Base-by-base conservation (phyloP, 1,284 basidiomycete species). In the Macrocybe sp. region DNA sequence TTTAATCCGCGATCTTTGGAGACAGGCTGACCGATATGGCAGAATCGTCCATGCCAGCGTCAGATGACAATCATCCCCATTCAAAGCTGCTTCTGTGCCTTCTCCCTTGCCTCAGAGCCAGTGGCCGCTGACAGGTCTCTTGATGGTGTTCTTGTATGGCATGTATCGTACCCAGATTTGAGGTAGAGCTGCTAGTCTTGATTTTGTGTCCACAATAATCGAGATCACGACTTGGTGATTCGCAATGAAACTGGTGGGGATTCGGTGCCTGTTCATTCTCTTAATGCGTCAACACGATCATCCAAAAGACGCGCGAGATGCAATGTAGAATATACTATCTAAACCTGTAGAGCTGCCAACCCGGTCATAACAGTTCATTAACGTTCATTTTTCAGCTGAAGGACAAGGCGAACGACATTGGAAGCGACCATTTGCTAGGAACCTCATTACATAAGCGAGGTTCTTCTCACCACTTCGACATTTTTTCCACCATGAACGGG, bases 331-430 rank as follows among this genome's bases (percentile, higher is more conserved):
- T 89, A 4, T 99, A 98, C 68, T 85, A 88, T 62, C 91, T 93
- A 10, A 92, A 97, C 63, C 72, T 99, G 12, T 99, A 98, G 97
- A 99, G 66, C 85, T 91, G 54, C 77, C 93, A 62, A 92, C 92
- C 41, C 95, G 92, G 64, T 99, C 99, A 68, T 87, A 92, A 61
- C 96, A 98, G 68, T 99, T 92, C 55, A n/a, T n/a, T n/a, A n/a
- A n/a, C n/a, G n/a, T n/a, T n/a, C n/a, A 64, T 73, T 47, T 66
- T 63, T 22, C 67, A 67, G 34, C 53, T 73, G 48, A 73, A 72
- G 60, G 72, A 73, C 48, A 73, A 73, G 64, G 72, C 70, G 39
- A 57, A 59, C 38, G 57, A 56, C 10, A 52, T 57, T 32, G 54
- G 56, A 3, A 49, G 55, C 5, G 55, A 54, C 4, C 57, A 55